phyloP scores from a whole-genome alignment of 2,329 filamentous ascomycete species.

The Xylaria arbuscula region DNA sequence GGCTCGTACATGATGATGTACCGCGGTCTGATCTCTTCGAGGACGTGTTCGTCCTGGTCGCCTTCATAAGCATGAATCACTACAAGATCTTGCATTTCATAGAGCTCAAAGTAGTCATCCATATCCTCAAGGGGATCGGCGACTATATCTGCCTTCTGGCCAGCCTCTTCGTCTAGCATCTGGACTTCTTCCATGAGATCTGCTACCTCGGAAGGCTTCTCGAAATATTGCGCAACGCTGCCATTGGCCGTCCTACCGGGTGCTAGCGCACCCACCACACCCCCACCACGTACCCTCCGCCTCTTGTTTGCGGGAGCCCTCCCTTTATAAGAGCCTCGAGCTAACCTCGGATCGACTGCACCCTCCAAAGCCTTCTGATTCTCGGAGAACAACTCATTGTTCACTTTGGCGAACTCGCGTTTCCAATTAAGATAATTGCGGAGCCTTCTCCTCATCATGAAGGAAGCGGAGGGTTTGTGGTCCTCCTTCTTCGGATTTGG shows the following conservation, averaged over 20 bases:
- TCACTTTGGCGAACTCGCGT: constrained; percentile 86
- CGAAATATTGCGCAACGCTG: constrained; percentile 80
- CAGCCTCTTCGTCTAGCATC: constrained; percentile 79
- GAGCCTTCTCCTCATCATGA: constrained; percentile 91
- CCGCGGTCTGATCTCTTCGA: constrained; percentile 91
- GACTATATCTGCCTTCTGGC: constrained; percentile 78
- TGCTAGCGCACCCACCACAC: constrained; percentile 65
- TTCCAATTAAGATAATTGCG: constrained; percentile 93
- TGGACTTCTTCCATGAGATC: constrained; percentile 84
- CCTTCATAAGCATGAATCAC: constrained; percentile 94
- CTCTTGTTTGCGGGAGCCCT: constrained; percentile 86
- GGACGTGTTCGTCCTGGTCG: constrained; percentile 94
- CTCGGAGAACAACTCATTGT: constrained; percentile 79
- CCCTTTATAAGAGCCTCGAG: constrained; percentile 62
- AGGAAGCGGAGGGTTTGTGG: constrained; percentile 76
- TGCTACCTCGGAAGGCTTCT: constrained; percentile 84
- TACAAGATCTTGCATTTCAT: constrained; percentile 89
- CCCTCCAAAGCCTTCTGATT: constrained; percentile 81
- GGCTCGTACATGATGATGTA: constrained; percentile 99
- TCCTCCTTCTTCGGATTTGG: constrained; percentile 57
- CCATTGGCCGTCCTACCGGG: constrained; percentile 76
- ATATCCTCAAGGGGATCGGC: constrained; percentile 87
- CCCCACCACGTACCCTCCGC: constrained; percentile 84
- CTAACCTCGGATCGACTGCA: constrained; percentile 67
- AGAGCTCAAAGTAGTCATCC: constrained; percentile 92